Evolutionary conservation across 2,329 filamentous ascomycete species (phyloP).

Genomic region (Didymella pomorum): DNA sequence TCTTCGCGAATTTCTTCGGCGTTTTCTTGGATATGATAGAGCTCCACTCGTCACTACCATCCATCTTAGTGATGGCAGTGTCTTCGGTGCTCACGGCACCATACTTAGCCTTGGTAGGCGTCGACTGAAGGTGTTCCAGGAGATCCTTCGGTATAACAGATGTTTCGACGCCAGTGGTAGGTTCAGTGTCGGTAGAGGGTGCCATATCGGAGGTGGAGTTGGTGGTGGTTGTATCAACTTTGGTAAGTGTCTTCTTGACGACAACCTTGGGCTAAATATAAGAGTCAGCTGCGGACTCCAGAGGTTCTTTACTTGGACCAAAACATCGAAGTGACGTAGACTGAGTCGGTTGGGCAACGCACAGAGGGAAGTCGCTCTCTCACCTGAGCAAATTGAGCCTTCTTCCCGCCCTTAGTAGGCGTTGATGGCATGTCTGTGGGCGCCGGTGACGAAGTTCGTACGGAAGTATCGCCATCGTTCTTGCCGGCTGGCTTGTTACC

Average conservation of each 20-base stretch:
- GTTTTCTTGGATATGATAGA: background rate
- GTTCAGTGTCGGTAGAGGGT: background rate
- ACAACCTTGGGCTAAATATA: slow-evolving; percentile 10
- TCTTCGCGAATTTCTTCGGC: background rate
- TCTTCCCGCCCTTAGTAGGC: slow-evolving; percentile 9
- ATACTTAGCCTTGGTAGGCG: background rate
- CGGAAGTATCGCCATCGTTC: slow-evolving; percentile 23
- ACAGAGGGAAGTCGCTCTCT: slow-evolving; percentile 16
- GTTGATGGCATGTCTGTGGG: slow-evolving; percentile 16
- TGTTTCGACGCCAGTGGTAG: background rate
- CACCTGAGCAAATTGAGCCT: slow-evolving; percentile 15
- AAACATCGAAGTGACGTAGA: slow-evolving; percentile 4
- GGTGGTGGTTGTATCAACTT: background rate
- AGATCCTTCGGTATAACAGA: background rate
- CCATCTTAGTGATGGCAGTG: background rate
- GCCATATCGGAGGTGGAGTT: background rate
- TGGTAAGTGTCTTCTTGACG: slow-evolving; percentile 9
- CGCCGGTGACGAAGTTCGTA: slow-evolving; percentile 23
- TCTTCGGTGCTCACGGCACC: background rate
- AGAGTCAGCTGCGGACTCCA: slow-evolving; percentile 7
- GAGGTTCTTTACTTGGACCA: background rate
- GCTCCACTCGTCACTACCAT: background rate
- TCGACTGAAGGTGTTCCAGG: background rate
- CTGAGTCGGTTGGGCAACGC: background rate
- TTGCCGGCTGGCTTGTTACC: slow-evolving; percentile 19